Base-by-base conservation (phyloP, 2,329 filamentous ascomycete genomes). In the Rhytidhysteron rufulum region DNA sequence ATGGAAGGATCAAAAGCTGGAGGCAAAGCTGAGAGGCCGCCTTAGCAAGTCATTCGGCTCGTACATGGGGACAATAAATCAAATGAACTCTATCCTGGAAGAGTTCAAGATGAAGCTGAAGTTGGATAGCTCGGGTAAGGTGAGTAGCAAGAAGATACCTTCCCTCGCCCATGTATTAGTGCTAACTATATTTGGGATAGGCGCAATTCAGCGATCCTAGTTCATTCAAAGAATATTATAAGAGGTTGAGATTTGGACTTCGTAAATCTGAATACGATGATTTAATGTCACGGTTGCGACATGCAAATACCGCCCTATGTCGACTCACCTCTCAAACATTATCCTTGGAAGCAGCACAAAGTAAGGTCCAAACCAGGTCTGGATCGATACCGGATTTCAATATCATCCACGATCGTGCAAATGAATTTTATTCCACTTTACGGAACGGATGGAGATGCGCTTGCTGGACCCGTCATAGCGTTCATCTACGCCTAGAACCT, bases 141-240 rank as follows among this genome's bases (percentile, higher is more conserved):
- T 47, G 39, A 15, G 37, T 30, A n/a, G n/a, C n/a, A n/a, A n/a
- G 5, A 13, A 19, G 20, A 6, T 22, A 9, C 16, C 17, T 22
- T 9, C 9, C 19, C 8, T 9, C 18, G 9, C 9, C 25, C 25
- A 9, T 29, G n/a, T 29, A 29, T 29, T n/a, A 29, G 9, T 29
- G 9, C 25, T 9, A 29, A 16, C 8, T 30, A 13, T 30, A 30
- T n/a, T 8, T 30, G 9, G 22, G 9, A n/a, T 21, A 58, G 48
- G 47, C 51, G 5, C 51, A 53, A 42, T 51, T 60, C 22, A 40
- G 46, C 2, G 41, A 57, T 2, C 32, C 44, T 9, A 44, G 43
- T 10, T 40, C 50, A 2, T 58, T 64, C 43, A 55, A 51, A 19
- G 50, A 57, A 36, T 50, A 57, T 16, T 59, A 57, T 40, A 57